Evolutionary conservation across 2,329 filamentous ascomycete species (phyloP), one percentile per base, ranked within the genome.

Genomic region (Ambrosiella cleistominuta): DNA sequence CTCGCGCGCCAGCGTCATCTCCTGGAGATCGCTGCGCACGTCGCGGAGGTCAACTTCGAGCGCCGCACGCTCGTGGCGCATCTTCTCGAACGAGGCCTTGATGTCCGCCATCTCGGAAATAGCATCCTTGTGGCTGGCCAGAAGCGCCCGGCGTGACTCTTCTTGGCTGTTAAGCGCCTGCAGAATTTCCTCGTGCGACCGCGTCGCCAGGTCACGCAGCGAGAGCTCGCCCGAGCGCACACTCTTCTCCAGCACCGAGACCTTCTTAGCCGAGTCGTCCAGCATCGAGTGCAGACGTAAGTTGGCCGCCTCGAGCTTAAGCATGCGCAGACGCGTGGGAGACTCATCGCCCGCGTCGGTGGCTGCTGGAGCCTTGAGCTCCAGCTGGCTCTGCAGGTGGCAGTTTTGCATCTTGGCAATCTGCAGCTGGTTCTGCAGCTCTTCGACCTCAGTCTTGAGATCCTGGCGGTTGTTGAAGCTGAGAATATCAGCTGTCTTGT

Each of bases 341-440:
- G 83, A 91, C 50, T 93, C 83, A 12, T 55, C 53, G 6, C 54
- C 57, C 3, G 53, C 40, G 15, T 13, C 38, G 9, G 38, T 13
- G 5, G 12, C n/a, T 12, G n/a, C 38, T 8, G 37, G 37, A n/a
- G 37, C 58, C 50, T 40, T 51, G 52, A 86, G 81, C 44, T 91
- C 86, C 47, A 96, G 73, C 67, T 96, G 89, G 66, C 81, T 89
- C 67, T 95, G 87, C 5, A 97, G 79, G 66, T 97, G 90, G 39
- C 86, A 83, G 70, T 95, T 96, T 65, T 94, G 87, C 88, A 97
- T 95, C 69, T 96, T 86, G 3, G 86, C 83, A 68, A 97, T 81
- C 66, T 97, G 91, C 56, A 97, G 78, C 68, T 95, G 88, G 67
- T 94, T 96, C 68, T 96, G 91, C 35, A 95, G 77, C 69, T 95